phyloP scores from a whole-genome alignment of 306 rosid genomes.

The Hylodesmum podocarpum region DNA sequence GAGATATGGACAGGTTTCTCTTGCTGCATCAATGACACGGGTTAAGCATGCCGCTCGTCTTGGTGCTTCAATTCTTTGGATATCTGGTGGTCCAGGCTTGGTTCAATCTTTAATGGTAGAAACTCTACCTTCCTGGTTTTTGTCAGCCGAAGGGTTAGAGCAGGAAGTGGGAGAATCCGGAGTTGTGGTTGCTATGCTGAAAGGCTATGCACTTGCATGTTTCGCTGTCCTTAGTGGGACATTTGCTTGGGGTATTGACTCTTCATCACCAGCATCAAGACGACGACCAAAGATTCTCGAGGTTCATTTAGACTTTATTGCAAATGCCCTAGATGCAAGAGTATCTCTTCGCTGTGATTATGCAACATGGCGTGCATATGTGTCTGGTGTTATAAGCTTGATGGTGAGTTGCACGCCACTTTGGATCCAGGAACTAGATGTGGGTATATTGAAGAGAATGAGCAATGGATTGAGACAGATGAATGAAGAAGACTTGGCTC shows the following conservation, averaged over 20 bases:
- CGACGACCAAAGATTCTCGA: slow-evolving; percentile 72
- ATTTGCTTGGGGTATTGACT: slow-evolving; percentile 89
- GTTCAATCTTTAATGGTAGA: slow-evolving; percentile 81
- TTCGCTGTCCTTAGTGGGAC: slow-evolving; percentile 77
- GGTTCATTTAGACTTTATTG: slow-evolving; percentile 78
- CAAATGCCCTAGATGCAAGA: slow-evolving; percentile 84
- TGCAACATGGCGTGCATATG: slow-evolving; percentile 86
- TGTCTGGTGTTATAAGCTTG: slow-evolving; percentile 68
- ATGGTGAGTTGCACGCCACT: slow-evolving; percentile 74
- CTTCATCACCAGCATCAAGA: slow-evolving; percentile 67
- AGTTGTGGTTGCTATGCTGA: slow-evolving; percentile 75
- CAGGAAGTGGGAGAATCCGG: slow-evolving; percentile 58
- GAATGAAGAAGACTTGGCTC: slow-evolving; percentile 85
- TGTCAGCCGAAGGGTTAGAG: slow-evolving; percentile 64
- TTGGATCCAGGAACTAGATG: slow-evolving; percentile 86
- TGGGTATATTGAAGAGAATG: slow-evolving; percentile 66
- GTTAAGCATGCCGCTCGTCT: slow-evolving; percentile 87
- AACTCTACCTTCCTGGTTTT: slow-evolving; percentile 91
- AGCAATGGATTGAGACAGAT: slow-evolving; percentile 75
- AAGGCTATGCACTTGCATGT: slow-evolving; percentile 90
- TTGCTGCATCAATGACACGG: slow-evolving; percentile 74
- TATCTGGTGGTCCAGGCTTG: slow-evolving; percentile 73
- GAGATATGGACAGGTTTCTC: slow-evolving; percentile 68
- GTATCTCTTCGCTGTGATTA: slow-evolving; percentile 75
- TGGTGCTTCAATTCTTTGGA: slow-evolving; percentile 87